These are phyloP conservation scores for Penicillium sp. DNA, from an alignment of 2,329 filamentous ascomycete species.

Conservation along the genomic window DNA sequence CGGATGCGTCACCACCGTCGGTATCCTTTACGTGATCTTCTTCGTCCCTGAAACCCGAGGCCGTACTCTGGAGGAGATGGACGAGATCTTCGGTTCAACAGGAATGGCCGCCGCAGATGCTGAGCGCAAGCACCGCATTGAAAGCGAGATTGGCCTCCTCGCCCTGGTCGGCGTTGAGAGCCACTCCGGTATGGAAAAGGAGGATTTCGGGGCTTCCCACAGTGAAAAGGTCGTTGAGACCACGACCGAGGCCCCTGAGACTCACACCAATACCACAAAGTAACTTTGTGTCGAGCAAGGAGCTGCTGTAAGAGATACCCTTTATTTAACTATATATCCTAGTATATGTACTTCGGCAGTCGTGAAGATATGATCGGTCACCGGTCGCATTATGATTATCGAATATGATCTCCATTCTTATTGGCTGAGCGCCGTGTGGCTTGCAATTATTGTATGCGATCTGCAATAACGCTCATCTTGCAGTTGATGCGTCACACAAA, in stretches of 20 bases:
- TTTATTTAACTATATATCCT: not conserved
- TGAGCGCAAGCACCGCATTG: slow-evolving; percentile 28
- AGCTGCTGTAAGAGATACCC: not conserved
- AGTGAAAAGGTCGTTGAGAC: slow-evolving; percentile 7
- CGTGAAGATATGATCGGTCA: not conserved
- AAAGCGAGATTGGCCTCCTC: slow-evolving; percentile 31
- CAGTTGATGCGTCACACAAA: slow-evolving; percentile 5
- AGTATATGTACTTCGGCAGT: not conserved
- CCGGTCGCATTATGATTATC: not conserved
- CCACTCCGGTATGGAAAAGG: slow-evolving; percentile 4
- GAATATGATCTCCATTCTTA: not conserved
- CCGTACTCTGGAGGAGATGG: slow-evolving; percentile 42
- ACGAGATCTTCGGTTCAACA: slow-evolving; percentile 38
- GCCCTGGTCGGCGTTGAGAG: slow-evolving; percentile 28
- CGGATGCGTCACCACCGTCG: slow-evolving; percentile 45
- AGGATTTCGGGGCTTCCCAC: slow-evolving; percentile 1
- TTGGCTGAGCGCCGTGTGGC: slow-evolving; percentile 2
- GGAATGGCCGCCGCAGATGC: slow-evolving; percentile 30
- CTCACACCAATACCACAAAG: not conserved
- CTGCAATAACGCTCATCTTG: not conserved
- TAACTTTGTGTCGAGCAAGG: not conserved
- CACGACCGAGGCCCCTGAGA: not conserved
- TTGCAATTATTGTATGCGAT: slow-evolving; percentile 1
- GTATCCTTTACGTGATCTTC: slow-evolving; percentile 28
- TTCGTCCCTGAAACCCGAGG: slow-evolving; percentile 39